Percentiles rank a stretch among this genome's conserved stretches.
phyloP scores from a whole-genome alignment of 2,329 filamentous ascomycete species.

The Colletotrichum eleusines region DNA sequence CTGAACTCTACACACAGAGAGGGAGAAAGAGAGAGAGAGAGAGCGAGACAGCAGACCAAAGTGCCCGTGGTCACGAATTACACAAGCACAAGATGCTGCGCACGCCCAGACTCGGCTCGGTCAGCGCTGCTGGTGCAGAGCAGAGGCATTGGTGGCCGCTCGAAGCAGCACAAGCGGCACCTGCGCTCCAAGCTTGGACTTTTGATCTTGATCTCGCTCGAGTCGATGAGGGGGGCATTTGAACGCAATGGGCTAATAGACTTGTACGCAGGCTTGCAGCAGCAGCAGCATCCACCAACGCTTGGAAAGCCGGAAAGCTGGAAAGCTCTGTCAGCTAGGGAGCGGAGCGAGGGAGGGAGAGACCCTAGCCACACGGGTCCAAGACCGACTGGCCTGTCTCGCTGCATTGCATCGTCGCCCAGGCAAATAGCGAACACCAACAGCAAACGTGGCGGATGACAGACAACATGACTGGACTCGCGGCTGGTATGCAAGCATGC shows the following conservation, averaged over 20 bases:
- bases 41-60: not conserved
- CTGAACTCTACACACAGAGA: constrained; percentile 8
- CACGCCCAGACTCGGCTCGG: not conserved
- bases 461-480: constrained; percentile 2
- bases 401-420: not conserved
- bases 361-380: not conserved
- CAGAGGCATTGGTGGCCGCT: not conserved
- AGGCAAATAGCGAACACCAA: constrained; percentile 8
- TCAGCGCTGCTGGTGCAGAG: constrained; percentile 2
- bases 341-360: too few relatives aligned
- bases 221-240: constrained; percentile 8
- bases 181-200: constrained; percentile 10
- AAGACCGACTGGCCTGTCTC: not conserved
- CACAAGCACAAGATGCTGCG: not conserved
- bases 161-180: not conserved
- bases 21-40: constrained; percentile 9
- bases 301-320: not conserved
- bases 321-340: not conserved
- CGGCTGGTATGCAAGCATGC: too few relatives aligned
- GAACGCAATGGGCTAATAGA: constrained; percentile 1
- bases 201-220: constrained; percentile 3
- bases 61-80: not conserved
- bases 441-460: constrained; percentile 1
- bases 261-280: not conserved
- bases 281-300: not conserved